These are phyloP conservation scores for Geum urbanum DNA, from an alignment of 306 rosid species.

Conservation along the genomic window DNA sequence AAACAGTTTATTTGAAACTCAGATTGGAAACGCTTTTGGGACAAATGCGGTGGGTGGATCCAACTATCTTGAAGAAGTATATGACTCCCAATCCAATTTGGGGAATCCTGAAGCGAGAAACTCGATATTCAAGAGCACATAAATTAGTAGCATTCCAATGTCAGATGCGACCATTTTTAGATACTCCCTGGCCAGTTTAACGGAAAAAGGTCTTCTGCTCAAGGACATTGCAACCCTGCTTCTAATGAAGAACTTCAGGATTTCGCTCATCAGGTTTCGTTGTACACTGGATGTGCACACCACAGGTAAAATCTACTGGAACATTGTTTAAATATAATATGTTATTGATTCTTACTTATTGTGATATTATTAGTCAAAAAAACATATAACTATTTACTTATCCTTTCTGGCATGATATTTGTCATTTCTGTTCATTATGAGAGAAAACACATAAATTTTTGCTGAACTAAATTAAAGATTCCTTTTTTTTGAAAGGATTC, in stretches of 20 bases:
- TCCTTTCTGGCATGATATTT: constrained; percentile 16
- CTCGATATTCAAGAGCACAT: constrained; percentile 41
- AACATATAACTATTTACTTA: no score
- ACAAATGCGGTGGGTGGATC: constrained; percentile 37
- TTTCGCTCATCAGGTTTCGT: constrained; percentile 67
- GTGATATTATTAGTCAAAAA: no score
- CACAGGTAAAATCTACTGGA: constrained; percentile 42
- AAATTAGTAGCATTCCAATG: constrained; percentile 49
- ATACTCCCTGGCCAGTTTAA: constrained; percentile 71
- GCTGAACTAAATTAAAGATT: not conserved
- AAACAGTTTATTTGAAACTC: constrained; percentile 2
- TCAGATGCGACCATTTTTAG: constrained; percentile 74
- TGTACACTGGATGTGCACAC: constrained; percentile 85
- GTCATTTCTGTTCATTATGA: constrained; percentile 4
- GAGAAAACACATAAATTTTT: not conserved
- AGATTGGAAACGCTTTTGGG: constrained; percentile 57
- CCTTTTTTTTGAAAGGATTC: no score
- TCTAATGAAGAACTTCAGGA: constrained; percentile 58
- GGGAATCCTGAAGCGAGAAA: constrained; percentile 57
- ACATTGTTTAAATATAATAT: not conserved
- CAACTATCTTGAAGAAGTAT: constrained; percentile 46
- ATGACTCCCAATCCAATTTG: constrained; percentile 57
- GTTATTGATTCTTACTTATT: not conserved
- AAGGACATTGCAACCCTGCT: constrained; percentile 67
- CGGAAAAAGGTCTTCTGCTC: constrained; percentile 80